phyloP scores from a whole-genome alignment of 1,284 basidiomycete species.

The Leccinum subrobustum region DNA sequence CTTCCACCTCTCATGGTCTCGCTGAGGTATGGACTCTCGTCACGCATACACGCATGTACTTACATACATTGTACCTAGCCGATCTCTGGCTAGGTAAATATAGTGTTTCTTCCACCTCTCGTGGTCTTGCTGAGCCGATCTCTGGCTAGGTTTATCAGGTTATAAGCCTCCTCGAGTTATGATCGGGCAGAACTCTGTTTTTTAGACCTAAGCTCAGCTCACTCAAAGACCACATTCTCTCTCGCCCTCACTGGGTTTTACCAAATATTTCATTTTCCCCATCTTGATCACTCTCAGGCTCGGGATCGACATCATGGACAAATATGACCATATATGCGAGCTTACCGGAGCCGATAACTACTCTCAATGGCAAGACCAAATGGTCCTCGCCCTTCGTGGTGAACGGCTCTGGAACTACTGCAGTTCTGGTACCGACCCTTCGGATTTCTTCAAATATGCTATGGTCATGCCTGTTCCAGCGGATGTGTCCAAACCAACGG shows the following conservation, averaged over 20 bases:
- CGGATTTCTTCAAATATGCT: not conserved
- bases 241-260: not conserved
- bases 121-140: too few relatives aligned
- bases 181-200: not conserved
- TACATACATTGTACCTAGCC: too few relatives aligned
- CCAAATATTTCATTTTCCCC: not conserved
- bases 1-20: too few relatives aligned
- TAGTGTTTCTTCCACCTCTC: too few relatives aligned
- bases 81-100: too few relatives aligned
- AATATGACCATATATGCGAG: not conserved
- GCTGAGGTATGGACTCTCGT: too few relatives aligned
- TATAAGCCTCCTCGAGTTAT: not conserved
- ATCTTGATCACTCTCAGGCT: not conserved
- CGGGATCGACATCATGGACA: not conserved
- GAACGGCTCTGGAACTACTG: constrained; percentile 1
- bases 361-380: not conserved
- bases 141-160: not conserved
- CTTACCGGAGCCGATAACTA: not conserved
- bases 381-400: not conserved
- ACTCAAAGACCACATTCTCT: not conserved
- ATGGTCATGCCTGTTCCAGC: not conserved
- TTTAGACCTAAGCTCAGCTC: not conserved
- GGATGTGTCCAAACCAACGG: not conserved
- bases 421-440: not conserved
- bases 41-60: too few relatives aligned